These are phyloP conservation scores for Juncus effusus DNA, from an alignment of 176 grass and related monocot species.

Conservation along the genomic window DNA sequence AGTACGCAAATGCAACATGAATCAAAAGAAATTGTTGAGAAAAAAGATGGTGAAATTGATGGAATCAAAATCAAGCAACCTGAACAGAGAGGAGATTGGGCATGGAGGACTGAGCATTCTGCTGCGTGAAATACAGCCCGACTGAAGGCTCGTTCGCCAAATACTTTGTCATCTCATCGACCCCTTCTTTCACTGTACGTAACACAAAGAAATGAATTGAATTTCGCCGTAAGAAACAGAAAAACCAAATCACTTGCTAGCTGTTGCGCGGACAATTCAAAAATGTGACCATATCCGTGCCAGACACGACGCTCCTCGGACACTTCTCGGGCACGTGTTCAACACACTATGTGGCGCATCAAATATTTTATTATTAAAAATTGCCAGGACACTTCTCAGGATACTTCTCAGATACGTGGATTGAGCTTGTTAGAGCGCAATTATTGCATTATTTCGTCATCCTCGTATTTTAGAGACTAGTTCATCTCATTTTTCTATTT, in stretches of 20 bases:
- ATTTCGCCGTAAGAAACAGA: slow-evolving; percentile 10
- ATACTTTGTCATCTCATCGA: slow-evolving; percentile 82
- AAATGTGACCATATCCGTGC: too few relatives aligned
- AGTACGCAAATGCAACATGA: too few relatives aligned
- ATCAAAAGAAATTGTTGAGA: too few relatives aligned
- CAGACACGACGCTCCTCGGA: too few relatives aligned
- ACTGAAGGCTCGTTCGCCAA: slow-evolving; percentile 87
- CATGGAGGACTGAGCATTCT: slow-evolving; percentile 81
- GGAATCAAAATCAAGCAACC: slow-evolving; percentile 17
- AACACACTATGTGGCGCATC: too few relatives aligned
- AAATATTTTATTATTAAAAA: too few relatives aligned
- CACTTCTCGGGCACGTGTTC: too few relatives aligned
- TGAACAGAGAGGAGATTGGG: slow-evolving; percentile 73
- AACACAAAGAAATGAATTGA: background rate
- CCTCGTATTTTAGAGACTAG: too few relatives aligned
- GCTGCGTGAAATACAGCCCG: slow-evolving; percentile 87
- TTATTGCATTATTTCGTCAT: too few relatives aligned
- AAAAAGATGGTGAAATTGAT: background rate
- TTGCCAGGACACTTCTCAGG: too few relatives aligned
- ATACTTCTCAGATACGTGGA: background rate
- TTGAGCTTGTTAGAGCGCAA: background rate
- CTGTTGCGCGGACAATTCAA: too few relatives aligned
- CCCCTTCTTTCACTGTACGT: slow-evolving; percentile 85
- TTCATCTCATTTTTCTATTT: too few relatives aligned
- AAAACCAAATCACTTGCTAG: slow-evolving; percentile 13